Evolutionary conservation across 1,284 basidiomycete genomes (phyloP), one percentile per base, ranked within the genome.

Genomic region (Rhizoctonia solani): DNA sequence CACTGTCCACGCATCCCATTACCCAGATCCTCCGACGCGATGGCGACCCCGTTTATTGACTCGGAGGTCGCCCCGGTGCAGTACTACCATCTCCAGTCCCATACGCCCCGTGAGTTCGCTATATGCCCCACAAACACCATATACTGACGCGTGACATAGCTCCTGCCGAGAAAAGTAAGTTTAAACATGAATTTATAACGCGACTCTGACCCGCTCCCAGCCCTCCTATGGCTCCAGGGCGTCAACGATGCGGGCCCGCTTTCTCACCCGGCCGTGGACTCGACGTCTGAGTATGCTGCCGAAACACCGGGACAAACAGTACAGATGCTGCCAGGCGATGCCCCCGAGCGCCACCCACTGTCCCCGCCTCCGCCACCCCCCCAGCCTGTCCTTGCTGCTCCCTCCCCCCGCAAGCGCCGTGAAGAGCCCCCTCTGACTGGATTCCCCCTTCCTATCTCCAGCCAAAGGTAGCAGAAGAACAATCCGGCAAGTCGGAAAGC

Each of bases 31-130:
- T 50, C 11, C 34, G 37, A 42, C 54, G 58, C 58, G 46, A 61
- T 61, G 58, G 58, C 58, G 46, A 61, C 58, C 46, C 58, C 58
- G 30, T 61, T 61, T 61, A 61, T 61, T 21, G 58, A 61, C 32
- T 61, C 58, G 29, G 58, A 61, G 58, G 58, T 49, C 30, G 44
- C 58, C 29, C 44, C 58, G 23, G 58, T 61, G 6, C 58, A 61
- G 47, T 61, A 61, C 46, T 61, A 34, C 23, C 58, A 61, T 29
- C 58, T 61, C 30, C 58, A 61, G 46, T 61, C 58, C 16, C 58
- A 61, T 25, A 61, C 58, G 19, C 58, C 58, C 27, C 58, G 58
- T 61, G 41, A 61, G 42, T 47, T 50, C 16, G 19, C 32, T 41
- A 34, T n/a, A 9, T 11, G 42, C 2, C 5, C 11, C 21, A 19